These are phyloP conservation scores for Parastagonospora nodorum DNA, from an alignment of 2,329 filamentous ascomycete genomes.

Conservation along the genomic window DNA sequence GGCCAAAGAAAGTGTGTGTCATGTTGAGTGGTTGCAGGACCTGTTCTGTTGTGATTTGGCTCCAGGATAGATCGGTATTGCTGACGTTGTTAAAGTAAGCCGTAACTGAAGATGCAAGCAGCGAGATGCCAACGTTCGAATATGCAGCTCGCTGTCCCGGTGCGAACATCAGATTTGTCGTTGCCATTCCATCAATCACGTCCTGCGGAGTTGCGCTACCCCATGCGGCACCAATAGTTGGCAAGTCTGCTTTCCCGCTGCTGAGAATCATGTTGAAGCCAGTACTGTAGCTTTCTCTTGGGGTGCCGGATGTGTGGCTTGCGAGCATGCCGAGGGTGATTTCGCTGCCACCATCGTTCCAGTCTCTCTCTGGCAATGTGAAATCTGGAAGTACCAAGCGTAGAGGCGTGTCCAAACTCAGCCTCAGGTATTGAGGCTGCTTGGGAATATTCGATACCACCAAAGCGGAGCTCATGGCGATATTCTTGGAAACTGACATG, in stretches of 20 bases:
- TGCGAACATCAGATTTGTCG: conserved; percentile 33
- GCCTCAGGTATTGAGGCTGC: background rate
- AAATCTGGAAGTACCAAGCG: conserved; percentile 29
- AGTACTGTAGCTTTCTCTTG: conserved; percentile 38
- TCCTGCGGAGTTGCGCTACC: conserved; percentile 20
- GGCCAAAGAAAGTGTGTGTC: conserved; percentile 33
- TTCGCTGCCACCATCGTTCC: conserved; percentile 37
- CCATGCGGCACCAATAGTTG: conserved; percentile 35
- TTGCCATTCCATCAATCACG: conserved; percentile 24
- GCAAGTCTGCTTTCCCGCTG: conserved; percentile 27
- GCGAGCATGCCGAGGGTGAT: conserved; percentile 41
- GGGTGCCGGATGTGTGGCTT: conserved; percentile 35
- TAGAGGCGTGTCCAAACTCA: conserved; percentile 31
- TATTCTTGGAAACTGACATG: conserved; percentile 36
- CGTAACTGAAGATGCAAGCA: conserved; percentile 33
- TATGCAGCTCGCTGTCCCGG: conserved; percentile 37
- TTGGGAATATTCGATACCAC: conserved; percentile 21
- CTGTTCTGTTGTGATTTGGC: conserved; percentile 21
- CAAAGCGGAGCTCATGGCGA: conserved; percentile 31
- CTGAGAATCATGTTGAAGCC: conserved; percentile 34
- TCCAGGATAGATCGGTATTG: conserved; percentile 23
- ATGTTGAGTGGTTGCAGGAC: conserved; percentile 31
- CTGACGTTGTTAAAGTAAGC: conserved; percentile 31
- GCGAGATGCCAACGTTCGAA: conserved; percentile 35
- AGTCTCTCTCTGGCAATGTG: conserved; percentile 27